Conservation (phyloP, 441 rosid species). For the Corymbia citriodora region DNA sequence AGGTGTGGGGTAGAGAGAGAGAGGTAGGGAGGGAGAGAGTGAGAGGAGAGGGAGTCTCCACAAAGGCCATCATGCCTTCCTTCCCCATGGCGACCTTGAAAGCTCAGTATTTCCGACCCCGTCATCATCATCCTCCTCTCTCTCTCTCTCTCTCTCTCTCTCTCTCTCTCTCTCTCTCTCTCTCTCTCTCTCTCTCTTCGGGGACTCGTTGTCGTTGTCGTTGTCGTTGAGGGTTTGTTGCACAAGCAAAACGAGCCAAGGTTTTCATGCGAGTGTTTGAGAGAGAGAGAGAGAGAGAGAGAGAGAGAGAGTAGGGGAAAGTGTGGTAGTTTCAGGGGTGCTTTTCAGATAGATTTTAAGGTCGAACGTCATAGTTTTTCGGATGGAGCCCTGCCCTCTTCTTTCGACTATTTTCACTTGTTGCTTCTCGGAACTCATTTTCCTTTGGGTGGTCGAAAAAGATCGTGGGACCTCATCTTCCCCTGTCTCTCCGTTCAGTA, state of each 20-base stretch:
- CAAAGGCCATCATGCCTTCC: slow-evolving; percentile 12
- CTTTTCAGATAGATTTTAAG: slow-evolving; percentile 4
- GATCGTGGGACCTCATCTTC: slow-evolving; percentile 10
- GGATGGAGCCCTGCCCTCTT: slow-evolving; percentile 16
- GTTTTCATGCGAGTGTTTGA: background rate
- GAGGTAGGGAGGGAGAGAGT: background rate
- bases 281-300: background rate
- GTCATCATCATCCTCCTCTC: slow-evolving; percentile 23
- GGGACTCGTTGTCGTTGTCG: slow-evolving; percentile 6
- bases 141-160: background rate
- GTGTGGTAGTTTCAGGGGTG: slow-evolving; percentile 25
- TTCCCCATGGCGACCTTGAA: slow-evolving; percentile 24
- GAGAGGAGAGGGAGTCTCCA: background rate
- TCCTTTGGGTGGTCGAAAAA: background rate
- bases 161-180: slow-evolving; percentile 12
- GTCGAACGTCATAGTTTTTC: slow-evolving; percentile 4
- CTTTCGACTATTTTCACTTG: background rate
- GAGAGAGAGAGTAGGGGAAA: background rate
- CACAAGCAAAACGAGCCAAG: slow-evolving; percentile 31
- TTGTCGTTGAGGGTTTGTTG: slow-evolving; percentile 53
- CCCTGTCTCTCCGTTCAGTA: background rate
- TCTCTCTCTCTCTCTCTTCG: background rate
- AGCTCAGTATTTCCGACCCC: slow-evolving; percentile 57
- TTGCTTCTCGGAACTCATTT: slow-evolving; percentile 9
- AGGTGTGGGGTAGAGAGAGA: background rate